Base-by-base conservation (phyloP, 1,284 basidiomycete genomes). In the Coriolopsis trogii region DNA sequence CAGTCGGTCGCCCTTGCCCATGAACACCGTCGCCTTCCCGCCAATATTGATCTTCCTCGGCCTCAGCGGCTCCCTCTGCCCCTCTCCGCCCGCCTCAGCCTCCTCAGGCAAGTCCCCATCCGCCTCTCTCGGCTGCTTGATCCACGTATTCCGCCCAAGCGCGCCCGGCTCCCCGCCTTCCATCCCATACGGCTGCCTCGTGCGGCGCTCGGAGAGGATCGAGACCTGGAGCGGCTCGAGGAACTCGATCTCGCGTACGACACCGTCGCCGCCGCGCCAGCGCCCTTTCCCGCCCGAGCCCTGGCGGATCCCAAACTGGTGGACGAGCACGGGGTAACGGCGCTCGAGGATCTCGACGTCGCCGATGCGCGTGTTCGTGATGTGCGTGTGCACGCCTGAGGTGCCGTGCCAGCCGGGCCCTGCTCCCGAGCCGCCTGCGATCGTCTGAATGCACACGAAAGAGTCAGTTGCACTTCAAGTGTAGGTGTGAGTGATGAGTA, bases 321-420 rank as follows among this genome's bases (percentile, higher is more conserved):
- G 89, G 21, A 97, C 66, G 60, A 97, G 75, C 10, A 97, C 88
- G 1, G 95, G 94, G 67, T 94, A 95, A 30, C 94, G 84, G 39
- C 93, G 81, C 71, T 97, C 94, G 43, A 97, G 80, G 64, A 96
- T 91, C 67, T 98, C 95, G 16, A 94, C 88, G 47, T 97, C 95
- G 16, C 93, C 91, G 57, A 93, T 94, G 13, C 91, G 84, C 15
- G 94, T 96, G 71, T 97, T 97, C 4, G 95, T 97, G 70, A 97
- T 97, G 66, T 95, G 92, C 2, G 87, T 91, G 63, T 92, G 91
- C 6, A 93, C 88, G 5, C 90, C 92, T 10, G 89, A 89, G 4
- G 89, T 91, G 4, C 95, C 95, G 62, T 95, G 84, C 94, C 94
- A 98, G 6, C 74, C 74, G 1, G 92, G 90, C 0, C 95, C 95